Evolutionary conservation across 2,329 filamentous ascomycete species (phyloP).

Genomic region (Fusarium drepaniforme): DNA sequence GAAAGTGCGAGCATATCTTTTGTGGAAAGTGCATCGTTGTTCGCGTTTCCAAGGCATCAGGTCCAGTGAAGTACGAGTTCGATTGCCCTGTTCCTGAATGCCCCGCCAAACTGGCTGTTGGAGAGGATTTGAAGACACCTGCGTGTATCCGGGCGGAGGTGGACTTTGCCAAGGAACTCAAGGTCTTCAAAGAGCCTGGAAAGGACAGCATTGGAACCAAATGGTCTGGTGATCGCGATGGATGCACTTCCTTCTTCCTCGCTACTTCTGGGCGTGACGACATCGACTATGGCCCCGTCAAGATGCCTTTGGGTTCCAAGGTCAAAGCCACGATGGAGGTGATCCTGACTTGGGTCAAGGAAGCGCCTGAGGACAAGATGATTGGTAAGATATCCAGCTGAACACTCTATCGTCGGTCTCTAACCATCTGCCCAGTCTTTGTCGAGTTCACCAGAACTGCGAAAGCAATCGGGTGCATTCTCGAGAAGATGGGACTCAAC

Average conservation of each 20-base stretch:
- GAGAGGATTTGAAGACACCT: neutral
- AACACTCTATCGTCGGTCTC: neutral
- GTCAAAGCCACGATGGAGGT: conserved; percentile 47
- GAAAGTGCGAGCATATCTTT: conserved; percentile 51
- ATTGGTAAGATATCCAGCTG: conserved; percentile 48
- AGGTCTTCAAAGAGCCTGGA: conserved; percentile 30
- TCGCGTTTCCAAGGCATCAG: neutral
- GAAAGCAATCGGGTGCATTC: conserved; percentile 51
- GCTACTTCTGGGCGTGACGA: conserved; percentile 13
- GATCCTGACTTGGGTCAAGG: conserved; percentile 47
- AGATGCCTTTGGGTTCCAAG: conserved; percentile 47
- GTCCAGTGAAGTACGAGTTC: neutral
- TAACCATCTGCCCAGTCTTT: conserved; percentile 47
- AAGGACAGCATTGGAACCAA: conserved; percentile 39
- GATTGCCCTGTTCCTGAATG: neutral
- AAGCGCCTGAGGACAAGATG: conserved; percentile 53
- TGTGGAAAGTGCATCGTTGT: conserved; percentile 42
- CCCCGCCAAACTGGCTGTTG: neutral
- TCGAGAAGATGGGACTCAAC: conserved; percentile 41
- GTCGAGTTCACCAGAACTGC: conserved; percentile 48
- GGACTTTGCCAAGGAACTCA: fast-evolving
- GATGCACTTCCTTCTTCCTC: conserved; percentile 38
- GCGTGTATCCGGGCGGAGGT: neutral
- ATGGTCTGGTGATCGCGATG: neutral
- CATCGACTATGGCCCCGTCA: neutral